Percentiles rank a stretch among this genome's conserved stretches.
These are phyloP conservation scores for Saturnispora serradocipensis DNA, from an alignment of 805 yeast species.

Conservation along the genomic window DNA sequence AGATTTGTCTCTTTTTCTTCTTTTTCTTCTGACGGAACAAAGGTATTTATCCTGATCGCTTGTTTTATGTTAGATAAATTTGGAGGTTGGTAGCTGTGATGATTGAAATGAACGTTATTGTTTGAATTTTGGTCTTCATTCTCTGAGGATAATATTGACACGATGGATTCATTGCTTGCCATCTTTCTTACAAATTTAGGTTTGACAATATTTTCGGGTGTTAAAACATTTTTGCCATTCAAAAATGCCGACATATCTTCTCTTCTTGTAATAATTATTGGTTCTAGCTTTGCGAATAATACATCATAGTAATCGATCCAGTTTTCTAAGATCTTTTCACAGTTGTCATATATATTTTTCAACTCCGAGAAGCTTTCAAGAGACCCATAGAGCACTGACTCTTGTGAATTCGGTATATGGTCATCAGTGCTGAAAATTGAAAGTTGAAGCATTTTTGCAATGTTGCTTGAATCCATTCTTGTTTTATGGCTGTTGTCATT, in stretches of 20 bases:
- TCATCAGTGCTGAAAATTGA: constrained; percentile 29
- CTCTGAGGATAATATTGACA: constrained; percentile 2
- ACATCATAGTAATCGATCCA: constrained; percentile 21
- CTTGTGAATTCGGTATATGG: background rate
- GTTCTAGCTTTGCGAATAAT: constrained; percentile 11
- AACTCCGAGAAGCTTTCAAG: constrained; percentile 12
- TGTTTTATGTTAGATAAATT: background rate
- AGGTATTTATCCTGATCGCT: background rate
- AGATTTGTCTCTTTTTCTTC: background rate
- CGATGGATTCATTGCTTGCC: constrained; percentile 2
- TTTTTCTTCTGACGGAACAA: background rate
- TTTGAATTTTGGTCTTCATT: constrained; percentile 1
- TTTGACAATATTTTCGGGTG: background rate
- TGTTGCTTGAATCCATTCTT: constrained; percentile 29
- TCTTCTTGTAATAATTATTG: constrained; percentile 4
- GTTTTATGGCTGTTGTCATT: constrained; percentile 23
- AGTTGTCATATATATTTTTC: constrained; percentile 18
- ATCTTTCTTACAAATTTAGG: constrained; percentile 1
- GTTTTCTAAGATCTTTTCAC: constrained; percentile 20
- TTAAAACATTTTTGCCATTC: constrained; percentile 10
- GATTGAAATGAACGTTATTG: background rate
- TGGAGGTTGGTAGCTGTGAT: background rate
- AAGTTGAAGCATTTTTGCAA: constrained; percentile 32
- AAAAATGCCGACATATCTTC: constrained; percentile 12
- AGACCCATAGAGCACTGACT: constrained; percentile 9